A percentile compares a stretch with the other conserved stretches of the same genome.
Evolutionary conservation across 768 basidiomycete genomes (phyloP).

Genomic region (Pholiota molesta): DNA sequence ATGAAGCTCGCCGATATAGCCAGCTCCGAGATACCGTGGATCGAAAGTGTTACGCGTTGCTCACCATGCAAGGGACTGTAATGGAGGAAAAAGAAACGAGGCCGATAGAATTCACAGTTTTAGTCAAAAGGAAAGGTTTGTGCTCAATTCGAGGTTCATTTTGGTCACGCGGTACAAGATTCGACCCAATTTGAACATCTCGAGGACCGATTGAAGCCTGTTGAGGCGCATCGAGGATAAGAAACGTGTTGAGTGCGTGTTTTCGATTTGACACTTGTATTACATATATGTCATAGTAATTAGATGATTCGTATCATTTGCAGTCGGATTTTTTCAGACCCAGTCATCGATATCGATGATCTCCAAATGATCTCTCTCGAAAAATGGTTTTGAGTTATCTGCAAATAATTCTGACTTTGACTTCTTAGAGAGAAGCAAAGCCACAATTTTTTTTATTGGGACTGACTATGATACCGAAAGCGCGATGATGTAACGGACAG

Average conservation of each 20-base stretch:
- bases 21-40: neutral
- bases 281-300: neutral
- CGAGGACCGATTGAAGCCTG: neutral
- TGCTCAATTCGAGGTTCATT: neutral
- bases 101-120: neutral
- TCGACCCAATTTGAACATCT: neutral
- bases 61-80: neutral
- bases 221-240: neutral
- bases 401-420: too few species aligned
- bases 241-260: neutral
- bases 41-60: neutral
- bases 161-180: neutral
- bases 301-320: too few species aligned
- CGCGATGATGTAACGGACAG: too few species aligned
- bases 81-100: neutral
- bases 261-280: neutral
- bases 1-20: neutral
- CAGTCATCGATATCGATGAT: too few species aligned
- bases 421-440: too few species aligned
- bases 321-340: too few species aligned
- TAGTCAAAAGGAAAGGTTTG: neutral
- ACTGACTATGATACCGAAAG: too few species aligned
- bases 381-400: too few species aligned
- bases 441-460: too few species aligned
- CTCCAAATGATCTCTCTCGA: too few species aligned